Base-by-base conservation (phyloP, 139 green algal species). In the Nannochloris sp. region DNA sequence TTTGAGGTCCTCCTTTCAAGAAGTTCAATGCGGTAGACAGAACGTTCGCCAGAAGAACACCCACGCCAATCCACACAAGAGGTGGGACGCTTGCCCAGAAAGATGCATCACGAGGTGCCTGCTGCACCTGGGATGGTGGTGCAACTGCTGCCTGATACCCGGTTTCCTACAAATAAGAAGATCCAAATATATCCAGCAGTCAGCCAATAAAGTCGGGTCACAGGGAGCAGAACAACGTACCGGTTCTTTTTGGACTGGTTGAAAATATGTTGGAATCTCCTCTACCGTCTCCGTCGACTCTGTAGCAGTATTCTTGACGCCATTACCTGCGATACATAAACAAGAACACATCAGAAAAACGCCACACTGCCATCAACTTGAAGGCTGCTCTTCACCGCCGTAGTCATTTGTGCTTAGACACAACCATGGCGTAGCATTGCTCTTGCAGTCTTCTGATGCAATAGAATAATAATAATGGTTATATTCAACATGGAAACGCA, bases 31-130 rank as follows among this genome's bases (percentile, higher is more conserved):
- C 70, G 33, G 66, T 53, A 45, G 10, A 23, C 13, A 77, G 28
- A 40, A 72, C 43, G 23, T 55, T 56, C 25, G 46, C 70, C 48
- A 73, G 26, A 40, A 72, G 48, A 13, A 77, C 49, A 31, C 70
- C 69, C 0, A 76, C 23, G 11, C 65, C 70, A 14, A 77, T 48
- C 65, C 68, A 77, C 17, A 77, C 65, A 2, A 73, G 50, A 3
- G 70, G 70, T 5, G 70, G 70, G 44, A 77, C 45, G 23, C 16
- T 12, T 17, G 33, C 55, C 70, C 63, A 72, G 30, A 76, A 71
- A 20, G 28, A 45, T 43, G 55, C 8, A 9, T n/a, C 56, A 46
- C 1, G 45, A n/a, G 1, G 66, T n/a, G 56, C 58, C 10, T 23
- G 43, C 0, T 44, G 55, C 10, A 26, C 33, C 33, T 40, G 33